Conservation (phyloP, 2,329 filamentous ascomycete species). For the Fusarium sp. region DNA sequence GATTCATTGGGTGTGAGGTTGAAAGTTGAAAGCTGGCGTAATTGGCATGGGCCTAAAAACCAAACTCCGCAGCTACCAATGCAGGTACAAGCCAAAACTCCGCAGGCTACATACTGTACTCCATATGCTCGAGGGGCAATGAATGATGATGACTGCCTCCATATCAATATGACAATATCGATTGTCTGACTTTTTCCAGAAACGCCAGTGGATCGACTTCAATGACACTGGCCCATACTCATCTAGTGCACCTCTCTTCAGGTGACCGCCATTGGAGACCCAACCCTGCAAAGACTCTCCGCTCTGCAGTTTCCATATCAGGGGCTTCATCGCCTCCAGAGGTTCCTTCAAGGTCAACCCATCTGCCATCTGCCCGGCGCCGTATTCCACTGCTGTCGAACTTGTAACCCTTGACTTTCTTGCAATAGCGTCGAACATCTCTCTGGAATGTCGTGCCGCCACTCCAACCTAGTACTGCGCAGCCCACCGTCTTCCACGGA, state of each 20-base stretch:
- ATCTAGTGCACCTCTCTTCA: conserved; percentile 74
- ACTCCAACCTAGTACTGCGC: conserved; percentile 88
- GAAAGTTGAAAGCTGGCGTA: background rate
- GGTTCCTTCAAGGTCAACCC: conserved; percentile 76
- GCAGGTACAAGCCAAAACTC: conserved; percentile 27
- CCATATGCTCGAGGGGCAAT: background rate
- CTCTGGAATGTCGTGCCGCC: conserved; percentile 91
- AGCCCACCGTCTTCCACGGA: conserved; percentile 89
- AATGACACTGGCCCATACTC: conserved; percentile 30
- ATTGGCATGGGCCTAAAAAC: background rate
- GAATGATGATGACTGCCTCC: background rate
- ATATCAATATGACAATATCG: background rate
- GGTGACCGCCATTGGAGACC: conserved; percentile 75
- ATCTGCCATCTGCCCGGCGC: conserved; percentile 69
- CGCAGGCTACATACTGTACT: conserved; percentile 13
- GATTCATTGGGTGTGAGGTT: background rate
- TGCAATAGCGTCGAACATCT: conserved; percentile 84
- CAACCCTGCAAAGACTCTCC: conserved; percentile 80
- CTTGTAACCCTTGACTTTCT: conserved; percentile 76
- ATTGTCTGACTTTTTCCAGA: background rate
- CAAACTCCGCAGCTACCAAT: conserved; percentile 33
- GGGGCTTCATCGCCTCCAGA: conserved; percentile 57
- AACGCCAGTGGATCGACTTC: background rate
- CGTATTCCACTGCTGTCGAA: conserved; percentile 93
- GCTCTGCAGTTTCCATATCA: conserved; percentile 79